Evolutionary conservation across 495 filamentous ascomycete genomes (phyloP), one percentile per base, ranked within the genome.

Genomic region (Astrothelium macrocarpum): DNA sequence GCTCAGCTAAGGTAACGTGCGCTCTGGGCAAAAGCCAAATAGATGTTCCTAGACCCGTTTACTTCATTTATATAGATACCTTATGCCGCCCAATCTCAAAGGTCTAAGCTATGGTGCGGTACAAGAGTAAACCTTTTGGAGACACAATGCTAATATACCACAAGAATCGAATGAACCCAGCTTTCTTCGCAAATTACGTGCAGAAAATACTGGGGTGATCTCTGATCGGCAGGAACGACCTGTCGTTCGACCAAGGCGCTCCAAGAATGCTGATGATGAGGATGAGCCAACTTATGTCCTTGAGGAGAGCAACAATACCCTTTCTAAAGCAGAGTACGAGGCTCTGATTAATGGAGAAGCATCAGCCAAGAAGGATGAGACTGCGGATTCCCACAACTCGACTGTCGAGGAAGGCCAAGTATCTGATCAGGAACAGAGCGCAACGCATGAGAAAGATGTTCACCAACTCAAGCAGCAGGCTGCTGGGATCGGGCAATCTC

Each of bases 251-350:
- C 72, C 74, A 16, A 78, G 76, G 59, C 58, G 68, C 9, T 45
- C 61, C 32, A 74, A 75, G 59, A 69, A 75, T 29, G 74, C 74
- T 5, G 73, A 78, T 45, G 75, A 76, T 0, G 75, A 78, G 2
- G 77, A 79, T 64, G 79, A 70, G n/a, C 78, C 77, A 28, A 72
- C 78, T 1, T 80, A 79, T 62, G 76, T 81, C n/a, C 61, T 79
- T 20, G 79, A 80, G 43, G 79, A 77, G 32, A 75, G 68, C 61
- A 76, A 75, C 29, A 68, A 78, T 43, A 73, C 72, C 1, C 63
- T 81, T 26, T 72, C 74, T 18, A 75, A 72, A 67, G 72, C 69
- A 29, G 77, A 80, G 58, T 77, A 77, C 59, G 73, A 78, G 29
- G 72, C 76, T 2, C 66, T 81, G 62, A 43, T 66, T 16, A 62